Conservation (phyloP, 169 alveolate species). For the Cystoisospora suis region DNA sequence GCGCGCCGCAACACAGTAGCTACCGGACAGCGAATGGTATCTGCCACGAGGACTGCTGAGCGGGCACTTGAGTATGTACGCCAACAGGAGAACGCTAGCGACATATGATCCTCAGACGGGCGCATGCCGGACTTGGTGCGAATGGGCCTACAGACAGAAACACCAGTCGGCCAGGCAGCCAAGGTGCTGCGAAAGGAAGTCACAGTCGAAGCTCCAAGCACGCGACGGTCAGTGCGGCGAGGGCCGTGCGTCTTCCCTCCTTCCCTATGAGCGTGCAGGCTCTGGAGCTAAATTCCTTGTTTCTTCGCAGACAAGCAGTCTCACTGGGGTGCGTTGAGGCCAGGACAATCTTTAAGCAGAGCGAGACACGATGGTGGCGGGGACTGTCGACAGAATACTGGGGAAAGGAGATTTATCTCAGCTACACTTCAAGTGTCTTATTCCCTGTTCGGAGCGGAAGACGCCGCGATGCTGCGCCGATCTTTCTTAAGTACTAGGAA, state of each 20-base stretch:
- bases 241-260: not conserved
- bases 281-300: not conserved
- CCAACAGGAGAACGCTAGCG: not conserved
- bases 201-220: not conserved
- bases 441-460: too few species aligned
- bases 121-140: not conserved
- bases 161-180: not conserved
- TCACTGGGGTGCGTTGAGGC: too few species aligned
- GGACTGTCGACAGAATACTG: too few species aligned
- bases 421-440: too few species aligned
- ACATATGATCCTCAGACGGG: not conserved
- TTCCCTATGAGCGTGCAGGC: slow-evolving; percentile 15
- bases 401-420: too few species aligned
- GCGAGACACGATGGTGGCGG: too few species aligned
- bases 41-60: too few species aligned
- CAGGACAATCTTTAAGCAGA: too few species aligned
- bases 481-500: too few species aligned
- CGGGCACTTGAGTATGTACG: not conserved
- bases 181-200: not conserved
- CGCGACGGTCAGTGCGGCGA: not conserved
- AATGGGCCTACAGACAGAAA: not conserved
- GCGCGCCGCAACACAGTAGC: too few species aligned
- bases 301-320: not conserved
- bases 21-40: too few species aligned
- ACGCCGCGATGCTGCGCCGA: too few species aligned